phyloP scores from a whole-genome alignment of 805 yeast species.

The Pichia pseudocactophila region DNA sequence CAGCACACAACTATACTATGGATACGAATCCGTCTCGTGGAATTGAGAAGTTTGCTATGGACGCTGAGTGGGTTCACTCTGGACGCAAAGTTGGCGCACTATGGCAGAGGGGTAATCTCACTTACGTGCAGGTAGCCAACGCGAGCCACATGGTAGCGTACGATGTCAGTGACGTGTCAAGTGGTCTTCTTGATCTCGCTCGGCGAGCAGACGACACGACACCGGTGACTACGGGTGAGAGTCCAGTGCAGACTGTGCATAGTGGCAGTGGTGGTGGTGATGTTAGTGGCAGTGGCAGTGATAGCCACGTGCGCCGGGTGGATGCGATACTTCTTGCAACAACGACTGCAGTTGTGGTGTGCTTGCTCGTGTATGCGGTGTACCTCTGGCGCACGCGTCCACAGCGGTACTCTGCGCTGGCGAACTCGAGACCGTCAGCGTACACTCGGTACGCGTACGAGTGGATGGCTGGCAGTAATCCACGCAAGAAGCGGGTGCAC shows the following conservation, averaged over 20 bases:
- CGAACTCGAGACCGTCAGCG: constrained; percentile 1
- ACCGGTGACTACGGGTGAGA: background rate
- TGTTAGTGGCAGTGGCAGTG: too few species aligned
- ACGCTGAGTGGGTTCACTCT: constrained; percentile 37
- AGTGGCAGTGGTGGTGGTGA: too few species aligned
- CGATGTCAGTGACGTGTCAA: constrained; percentile 60
- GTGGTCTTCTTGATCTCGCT: constrained; percentile 54
- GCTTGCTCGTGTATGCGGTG: too few species aligned
- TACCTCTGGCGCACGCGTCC: background rate
- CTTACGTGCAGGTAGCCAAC: constrained; percentile 63
- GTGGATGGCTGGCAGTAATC: constrained; percentile 7
- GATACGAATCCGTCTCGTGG: background rate
- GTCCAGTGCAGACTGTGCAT: too few species aligned
- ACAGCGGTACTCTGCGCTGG: constrained; percentile 4
- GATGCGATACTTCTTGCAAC: too few species aligned
- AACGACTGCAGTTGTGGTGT: too few species aligned
- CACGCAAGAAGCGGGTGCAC: constrained; percentile 28
- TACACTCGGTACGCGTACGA: constrained; percentile 6
- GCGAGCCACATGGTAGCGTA: constrained; percentile 94
- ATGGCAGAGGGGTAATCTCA: constrained; percentile 54
- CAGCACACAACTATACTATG: too few species aligned
- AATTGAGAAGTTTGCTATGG: constrained; percentile 10
- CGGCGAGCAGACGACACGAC: constrained; percentile 11
- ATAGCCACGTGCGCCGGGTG: too few species aligned
- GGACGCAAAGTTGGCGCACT: constrained; percentile 31